These are phyloP conservation scores for Syzygium aqueum DNA, from an alignment of 345 rosid genomes.

Conservation along the genomic window DNA sequence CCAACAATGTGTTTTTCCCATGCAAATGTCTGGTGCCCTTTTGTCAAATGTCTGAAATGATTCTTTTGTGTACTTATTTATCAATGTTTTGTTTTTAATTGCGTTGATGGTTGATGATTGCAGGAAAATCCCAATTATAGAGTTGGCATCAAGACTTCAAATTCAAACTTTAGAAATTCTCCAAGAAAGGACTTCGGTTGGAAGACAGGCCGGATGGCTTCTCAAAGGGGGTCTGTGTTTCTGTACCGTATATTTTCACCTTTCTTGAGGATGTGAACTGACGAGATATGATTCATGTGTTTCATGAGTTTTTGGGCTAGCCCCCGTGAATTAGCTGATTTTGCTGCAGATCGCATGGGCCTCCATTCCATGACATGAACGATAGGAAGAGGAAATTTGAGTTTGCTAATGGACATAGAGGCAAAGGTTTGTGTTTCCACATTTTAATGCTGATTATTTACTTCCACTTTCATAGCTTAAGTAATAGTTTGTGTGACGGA, in stretches of 20 bases:
- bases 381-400: conserved; percentile 43
- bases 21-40: background rate
- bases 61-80: background rate
- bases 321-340: conserved; percentile 6
- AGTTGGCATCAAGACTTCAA: background rate
- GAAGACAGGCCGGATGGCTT: conserved; percentile 20
- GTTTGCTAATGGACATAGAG: conserved; percentile 20
- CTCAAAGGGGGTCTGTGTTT: conserved; percentile 32
- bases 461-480: background rate
- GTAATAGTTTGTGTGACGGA: background rate
- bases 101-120: background rate
- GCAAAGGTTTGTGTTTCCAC: conserved; percentile 38
- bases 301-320: background rate
- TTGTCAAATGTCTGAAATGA: background rate
- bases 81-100: background rate
- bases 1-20: background rate
- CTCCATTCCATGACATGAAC: conserved; percentile 32
- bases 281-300: background rate
- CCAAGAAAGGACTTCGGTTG: conserved; percentile 21
- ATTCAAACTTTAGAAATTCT: conserved; percentile 21
- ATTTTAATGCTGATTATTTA: background rate
- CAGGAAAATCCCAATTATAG: conserved; percentile 1
- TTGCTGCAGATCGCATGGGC: conserved; percentile 39
- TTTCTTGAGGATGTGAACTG: background rate
- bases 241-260: background rate